Percentiles rank a stretch among this genome's conserved stretches.
These are phyloP conservation scores for Sechiopsis laciniata DNA, from an alignment of 306 rosid genomes.

Conservation along the genomic window DNA sequence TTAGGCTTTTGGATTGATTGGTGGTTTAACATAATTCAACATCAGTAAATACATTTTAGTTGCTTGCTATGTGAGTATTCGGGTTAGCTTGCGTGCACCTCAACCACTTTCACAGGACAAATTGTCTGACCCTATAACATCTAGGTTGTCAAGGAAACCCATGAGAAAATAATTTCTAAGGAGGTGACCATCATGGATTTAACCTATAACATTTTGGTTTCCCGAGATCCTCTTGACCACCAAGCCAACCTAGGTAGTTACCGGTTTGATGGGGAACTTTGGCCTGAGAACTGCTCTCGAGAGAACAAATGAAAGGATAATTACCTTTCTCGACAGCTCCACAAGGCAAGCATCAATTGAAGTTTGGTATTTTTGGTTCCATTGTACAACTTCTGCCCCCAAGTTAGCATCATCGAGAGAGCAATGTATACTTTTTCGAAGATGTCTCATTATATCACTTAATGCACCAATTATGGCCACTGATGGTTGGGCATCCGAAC, in stretches of 20 bases:
- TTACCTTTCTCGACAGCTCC: slow-evolving; percentile 66
- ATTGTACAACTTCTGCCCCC: slow-evolving; percentile 41
- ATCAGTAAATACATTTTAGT: background rate
- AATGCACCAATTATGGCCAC: slow-evolving; percentile 60
- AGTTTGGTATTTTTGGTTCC: slow-evolving; percentile 56
- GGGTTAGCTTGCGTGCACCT: too few species aligned
- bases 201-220: too few species aligned
- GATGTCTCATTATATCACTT: slow-evolving; percentile 79
- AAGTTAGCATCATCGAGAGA: slow-evolving; percentile 54
- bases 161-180: too few species aligned
- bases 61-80: background rate
- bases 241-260: background rate
- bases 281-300: background rate
- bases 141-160: too few species aligned
- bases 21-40: too few species aligned
- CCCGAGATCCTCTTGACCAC: too few species aligned
- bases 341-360: slow-evolving; percentile 83
- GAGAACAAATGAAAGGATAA: background rate
- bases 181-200: too few species aligned
- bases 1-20: too few species aligned
- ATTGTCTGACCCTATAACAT: too few species aligned
- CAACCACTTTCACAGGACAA: too few species aligned
- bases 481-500: slow-evolving; percentile 63
- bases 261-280: background rate
- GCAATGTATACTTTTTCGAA: slow-evolving; percentile 67